Percentiles rank a stretch among this genome's conserved stretches.
phyloP scores from a whole-genome alignment of 2,329 filamentous ascomycete species.

The Colletotrichum karsti region DNA sequence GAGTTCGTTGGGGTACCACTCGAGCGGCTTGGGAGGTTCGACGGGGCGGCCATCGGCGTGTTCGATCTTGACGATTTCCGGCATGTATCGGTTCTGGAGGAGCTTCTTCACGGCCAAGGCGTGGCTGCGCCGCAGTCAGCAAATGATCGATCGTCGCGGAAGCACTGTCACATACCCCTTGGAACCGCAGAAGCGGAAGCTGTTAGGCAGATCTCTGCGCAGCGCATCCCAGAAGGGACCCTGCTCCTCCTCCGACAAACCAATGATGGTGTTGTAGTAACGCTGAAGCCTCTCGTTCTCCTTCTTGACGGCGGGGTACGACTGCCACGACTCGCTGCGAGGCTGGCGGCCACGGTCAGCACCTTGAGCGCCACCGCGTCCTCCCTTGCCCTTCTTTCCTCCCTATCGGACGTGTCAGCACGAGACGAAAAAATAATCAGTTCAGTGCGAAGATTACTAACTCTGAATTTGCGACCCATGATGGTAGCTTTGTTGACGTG shows the following conservation, averaged over 20 bases:
- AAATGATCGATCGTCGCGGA: background rate
- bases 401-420: constrained; percentile 6
- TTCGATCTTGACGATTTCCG: constrained; percentile 85
- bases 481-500: background rate
- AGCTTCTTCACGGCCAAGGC: constrained; percentile 92
- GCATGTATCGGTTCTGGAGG: constrained; percentile 88
- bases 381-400: constrained; percentile 25
- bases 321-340: constrained; percentile 28
- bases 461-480: constrained; percentile 29
- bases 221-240: constrained; percentile 85
- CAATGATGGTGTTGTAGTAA: constrained; percentile 83
- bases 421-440: background rate
- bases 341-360: constrained; percentile 26
- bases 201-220: constrained; percentile 89
- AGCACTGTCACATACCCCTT: constrained; percentile 70
- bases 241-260: constrained; percentile 81
- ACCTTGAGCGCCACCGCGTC: constrained; percentile 6
- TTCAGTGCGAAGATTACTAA: background rate
- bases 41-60: constrained; percentile 84
- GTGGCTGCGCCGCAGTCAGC: constrained; percentile 63
- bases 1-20: constrained; percentile 94
- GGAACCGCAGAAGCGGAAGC: constrained; percentile 96
- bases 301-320: constrained; percentile 73
- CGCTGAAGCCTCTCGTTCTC: constrained; percentile 85
- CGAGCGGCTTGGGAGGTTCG: constrained; percentile 81